A percentile compares a stretch with the other conserved stretches of the same genome.
Evolutionary conservation across 129 eudicot species (phyloP).

Genomic region (Escallonia rubra): DNA sequence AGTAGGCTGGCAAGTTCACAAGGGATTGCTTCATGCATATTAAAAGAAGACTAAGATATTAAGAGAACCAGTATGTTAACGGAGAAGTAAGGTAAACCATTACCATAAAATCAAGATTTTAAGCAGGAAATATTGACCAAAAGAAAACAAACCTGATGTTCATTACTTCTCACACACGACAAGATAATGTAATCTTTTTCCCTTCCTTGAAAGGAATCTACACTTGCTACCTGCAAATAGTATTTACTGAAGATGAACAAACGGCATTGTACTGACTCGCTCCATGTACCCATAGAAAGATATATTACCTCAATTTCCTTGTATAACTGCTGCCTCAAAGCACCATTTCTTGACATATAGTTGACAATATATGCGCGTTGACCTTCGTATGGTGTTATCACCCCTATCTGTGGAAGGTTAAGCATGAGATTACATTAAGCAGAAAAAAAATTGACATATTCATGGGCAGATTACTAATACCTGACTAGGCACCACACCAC

Average conservation of each 20-base stretch:
- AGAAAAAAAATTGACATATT: background rate
- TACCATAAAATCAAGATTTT: background rate
- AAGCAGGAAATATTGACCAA: background rate
- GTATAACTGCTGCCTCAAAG: slow-evolving; percentile 91
- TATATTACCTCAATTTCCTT: slow-evolving; percentile 84
- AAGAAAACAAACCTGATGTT: slow-evolving; percentile 71
- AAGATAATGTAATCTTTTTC: slow-evolving; percentile 88
- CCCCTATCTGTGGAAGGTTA: slow-evolving; percentile 60
- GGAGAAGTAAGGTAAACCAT: no score
- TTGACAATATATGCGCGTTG: slow-evolving; percentile 94
- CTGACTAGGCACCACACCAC: slow-evolving; percentile 96
- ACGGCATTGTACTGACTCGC: no score
- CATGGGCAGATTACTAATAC: slow-evolving; percentile 15
- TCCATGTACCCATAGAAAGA: background rate
- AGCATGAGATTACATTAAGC: background rate
- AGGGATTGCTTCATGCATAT: no score
- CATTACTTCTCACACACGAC: slow-evolving; percentile 93
- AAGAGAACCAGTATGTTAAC: no score
- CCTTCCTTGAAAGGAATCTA: slow-evolving; percentile 93
- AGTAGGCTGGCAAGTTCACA: no score
- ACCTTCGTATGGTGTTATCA: slow-evolving; percentile 94
- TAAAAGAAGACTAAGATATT: no score
- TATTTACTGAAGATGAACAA: background rate
- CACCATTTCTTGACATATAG: slow-evolving; percentile 92
- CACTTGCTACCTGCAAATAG: slow-evolving; percentile 76